These are phyloP conservation scores for Trichoderma sp. DNA, from an alignment of 2,329 filamentous ascomycete species.

Conservation along the genomic window DNA sequence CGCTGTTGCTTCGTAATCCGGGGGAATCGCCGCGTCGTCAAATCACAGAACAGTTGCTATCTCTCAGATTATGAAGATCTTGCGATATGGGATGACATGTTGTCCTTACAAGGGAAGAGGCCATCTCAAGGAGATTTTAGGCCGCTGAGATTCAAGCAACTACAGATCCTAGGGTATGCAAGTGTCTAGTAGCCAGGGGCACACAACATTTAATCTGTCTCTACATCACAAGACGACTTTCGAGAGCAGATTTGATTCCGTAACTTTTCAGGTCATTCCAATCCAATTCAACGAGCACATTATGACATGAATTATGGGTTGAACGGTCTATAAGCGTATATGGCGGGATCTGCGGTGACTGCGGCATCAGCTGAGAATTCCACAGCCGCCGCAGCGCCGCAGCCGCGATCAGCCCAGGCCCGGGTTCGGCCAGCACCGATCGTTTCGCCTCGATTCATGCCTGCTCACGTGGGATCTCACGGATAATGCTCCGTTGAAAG, in stretches of 20 bases:
- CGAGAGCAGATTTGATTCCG: background rate
- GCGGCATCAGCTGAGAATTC: slow-evolving; percentile 5
- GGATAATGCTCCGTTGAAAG: background rate
- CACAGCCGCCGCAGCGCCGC: background rate
- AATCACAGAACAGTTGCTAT: background rate
- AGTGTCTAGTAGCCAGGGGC: background rate
- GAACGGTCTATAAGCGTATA: background rate
- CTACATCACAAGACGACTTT: background rate
- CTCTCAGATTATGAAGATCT: background rate
- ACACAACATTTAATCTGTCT: background rate
- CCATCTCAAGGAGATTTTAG: background rate
- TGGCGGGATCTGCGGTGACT: slow-evolving; percentile 8
- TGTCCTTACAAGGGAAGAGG: background rate
- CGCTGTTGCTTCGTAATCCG: background rate
- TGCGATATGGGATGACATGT: background rate
- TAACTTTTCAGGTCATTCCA: background rate
- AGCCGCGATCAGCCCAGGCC: background rate
- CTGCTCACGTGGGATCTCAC: background rate
- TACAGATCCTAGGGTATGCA: background rate
- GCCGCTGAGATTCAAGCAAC: background rate
- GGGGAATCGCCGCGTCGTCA: background rate
- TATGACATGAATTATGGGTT: background rate
- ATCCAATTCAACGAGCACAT: background rate
- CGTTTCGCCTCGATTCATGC: background rate
- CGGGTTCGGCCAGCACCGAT: slow-evolving; percentile 3